A percentile compares a stretch with the other conserved stretches of the same genome.
phyloP scores from a whole-genome alignment of 176 grass and related monocot species.

The Elymus sibiricus region DNA sequence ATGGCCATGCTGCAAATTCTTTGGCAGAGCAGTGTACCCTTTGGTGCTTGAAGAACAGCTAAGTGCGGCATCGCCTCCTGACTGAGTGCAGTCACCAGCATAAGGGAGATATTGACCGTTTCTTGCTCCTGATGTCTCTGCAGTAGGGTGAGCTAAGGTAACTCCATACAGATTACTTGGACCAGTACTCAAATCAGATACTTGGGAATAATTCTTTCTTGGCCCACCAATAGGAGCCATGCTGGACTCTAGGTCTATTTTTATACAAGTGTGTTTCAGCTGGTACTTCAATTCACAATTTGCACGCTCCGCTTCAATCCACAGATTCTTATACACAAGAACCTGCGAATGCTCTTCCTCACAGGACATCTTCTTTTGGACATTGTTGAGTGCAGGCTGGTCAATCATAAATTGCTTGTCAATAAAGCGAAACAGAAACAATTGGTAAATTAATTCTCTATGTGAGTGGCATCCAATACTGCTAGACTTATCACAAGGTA shows the following conservation, averaged over 20 bases:
- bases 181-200: constrained; percentile 14
- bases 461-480: not conserved
- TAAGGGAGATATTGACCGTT: constrained; percentile 15
- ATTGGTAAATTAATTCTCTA: not conserved
- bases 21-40: not conserved
- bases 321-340: constrained; percentile 54
- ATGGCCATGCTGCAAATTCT: constrained; percentile 23
- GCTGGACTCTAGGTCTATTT: constrained; percentile 29
- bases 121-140: constrained; percentile 4
- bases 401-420: constrained; percentile 25
- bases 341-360: constrained; percentile 33
- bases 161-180: constrained; percentile 18
- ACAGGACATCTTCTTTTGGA: constrained; percentile 4
- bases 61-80: not conserved
- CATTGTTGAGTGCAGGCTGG: constrained; percentile 32
- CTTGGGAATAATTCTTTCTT: constrained; percentile 28
- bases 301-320: constrained; percentile 51
- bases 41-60: constrained; percentile 19
- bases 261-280: constrained; percentile 43
- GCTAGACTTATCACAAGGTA: not conserved
- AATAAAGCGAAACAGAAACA: not conserved
- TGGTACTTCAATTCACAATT: constrained; percentile 61
- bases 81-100: constrained; percentile 3
- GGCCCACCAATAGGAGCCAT: constrained; percentile 26
- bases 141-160: constrained; percentile 14